These are phyloP conservation scores for Immersiporthe knoxdaviesiana DNA, from an alignment of 2,329 filamentous ascomycete genomes.

Conservation along the genomic window DNA sequence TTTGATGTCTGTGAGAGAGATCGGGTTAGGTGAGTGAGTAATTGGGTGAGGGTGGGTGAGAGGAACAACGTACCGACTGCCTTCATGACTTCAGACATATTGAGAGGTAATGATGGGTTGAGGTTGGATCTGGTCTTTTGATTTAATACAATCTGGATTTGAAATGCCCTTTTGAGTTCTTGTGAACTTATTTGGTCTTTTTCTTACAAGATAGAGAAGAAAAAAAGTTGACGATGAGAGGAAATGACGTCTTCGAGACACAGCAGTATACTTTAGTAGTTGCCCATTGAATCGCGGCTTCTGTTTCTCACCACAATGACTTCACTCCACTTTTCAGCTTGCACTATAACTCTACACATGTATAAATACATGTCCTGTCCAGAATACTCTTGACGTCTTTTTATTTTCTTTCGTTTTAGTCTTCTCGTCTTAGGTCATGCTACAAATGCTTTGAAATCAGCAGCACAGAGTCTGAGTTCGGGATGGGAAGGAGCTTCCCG, in stretches of 20 bases:
- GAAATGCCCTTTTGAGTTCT: not conserved
- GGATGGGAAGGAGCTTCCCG: not conserved
- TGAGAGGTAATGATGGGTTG: not conserved
- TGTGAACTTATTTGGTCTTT: not conserved
- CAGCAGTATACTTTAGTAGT: not conserved
- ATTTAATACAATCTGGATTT: not conserved
- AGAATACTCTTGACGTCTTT: not conserved
- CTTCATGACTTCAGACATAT: slow-evolving; percentile 43
- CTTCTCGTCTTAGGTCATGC: not conserved
- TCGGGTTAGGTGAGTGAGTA: not conserved
- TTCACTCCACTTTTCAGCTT: not conserved
- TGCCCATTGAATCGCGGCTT: not conserved
- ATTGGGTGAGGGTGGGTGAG: not conserved
- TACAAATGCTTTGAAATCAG: not conserved
- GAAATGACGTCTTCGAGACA: slow-evolving; percentile 1
- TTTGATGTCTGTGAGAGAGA: slow-evolving; percentile 61
- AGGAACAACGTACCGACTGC: slow-evolving; percentile 45
- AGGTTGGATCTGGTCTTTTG: not conserved
- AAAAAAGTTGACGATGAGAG: not conserved
- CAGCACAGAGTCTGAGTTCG: not conserved
- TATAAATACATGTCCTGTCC: not conserved
- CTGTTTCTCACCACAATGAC: not conserved
- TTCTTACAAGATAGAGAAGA: too few species aligned
- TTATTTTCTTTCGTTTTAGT: not conserved
- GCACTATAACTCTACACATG: not conserved